Conservation (phyloP, 768 basidiomycete species). For the Serpula lacrymans region DNA sequence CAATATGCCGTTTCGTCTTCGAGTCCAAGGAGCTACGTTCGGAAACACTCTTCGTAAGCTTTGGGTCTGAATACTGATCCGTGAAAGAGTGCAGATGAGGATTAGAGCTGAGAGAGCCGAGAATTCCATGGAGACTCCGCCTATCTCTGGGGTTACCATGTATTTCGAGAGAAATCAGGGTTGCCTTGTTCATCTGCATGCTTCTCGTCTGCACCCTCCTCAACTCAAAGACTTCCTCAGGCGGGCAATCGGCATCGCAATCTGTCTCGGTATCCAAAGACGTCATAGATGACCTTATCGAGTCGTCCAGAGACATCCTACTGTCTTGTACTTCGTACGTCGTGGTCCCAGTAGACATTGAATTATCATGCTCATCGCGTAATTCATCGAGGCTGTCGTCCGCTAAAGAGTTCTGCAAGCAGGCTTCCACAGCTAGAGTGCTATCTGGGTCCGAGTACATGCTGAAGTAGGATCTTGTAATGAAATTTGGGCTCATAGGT, state of each 20-base stretch:
- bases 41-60: slow-evolving; percentile 4
- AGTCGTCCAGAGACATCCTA: slow-evolving; percentile 20
- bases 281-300: slow-evolving; percentile 18
- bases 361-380: too few relatives aligned
- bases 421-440: too few relatives aligned
- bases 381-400: too few relatives aligned
- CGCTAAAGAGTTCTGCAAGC: too few relatives aligned
- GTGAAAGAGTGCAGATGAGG: slow-evolving; percentile 7
- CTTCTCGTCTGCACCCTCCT: slow-evolving; percentile 47
- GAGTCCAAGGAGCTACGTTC: slow-evolving; percentile 1
- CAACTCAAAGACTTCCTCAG: slow-evolving; percentile 40
- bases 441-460: neutral
- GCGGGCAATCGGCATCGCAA: slow-evolving; percentile 12
- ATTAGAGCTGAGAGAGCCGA: slow-evolving; percentile 16
- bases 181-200: slow-evolving; percentile 46
- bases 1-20: neutral
- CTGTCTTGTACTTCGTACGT: too few relatives aligned
- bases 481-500: neutral
- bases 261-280: slow-evolving; percentile 15
- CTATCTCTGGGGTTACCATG: slow-evolving; percentile 3
- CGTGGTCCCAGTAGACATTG: too few relatives aligned
- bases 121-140: slow-evolving; percentile 10
- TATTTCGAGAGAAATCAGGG: slow-evolving; percentile 34
- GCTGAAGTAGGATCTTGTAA: neutral
- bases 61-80: slow-evolving; percentile 7